phyloP scores from a whole-genome alignment of 2,329 filamentous ascomycete species.

The Didymella arachidicola region DNA sequence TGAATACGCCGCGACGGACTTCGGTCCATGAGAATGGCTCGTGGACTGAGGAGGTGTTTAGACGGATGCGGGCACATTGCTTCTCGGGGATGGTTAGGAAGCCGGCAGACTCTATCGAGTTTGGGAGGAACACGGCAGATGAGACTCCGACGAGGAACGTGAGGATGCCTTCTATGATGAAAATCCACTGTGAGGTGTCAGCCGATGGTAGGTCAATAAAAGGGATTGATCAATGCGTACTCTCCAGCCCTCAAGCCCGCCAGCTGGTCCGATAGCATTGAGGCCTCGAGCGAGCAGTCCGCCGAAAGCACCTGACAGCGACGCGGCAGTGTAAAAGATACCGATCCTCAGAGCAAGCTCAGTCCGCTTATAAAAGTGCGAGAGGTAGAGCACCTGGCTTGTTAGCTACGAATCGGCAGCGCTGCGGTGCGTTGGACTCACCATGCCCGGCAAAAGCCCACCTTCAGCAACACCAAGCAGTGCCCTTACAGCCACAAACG shows the following conservation, averaged over 20 bases:
- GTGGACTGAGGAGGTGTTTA: slow-evolving; percentile 44
- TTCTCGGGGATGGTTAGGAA: slow-evolving; percentile 65
- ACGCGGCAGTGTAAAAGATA: slow-evolving; percentile 72
- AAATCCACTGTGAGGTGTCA: slow-evolving; percentile 61
- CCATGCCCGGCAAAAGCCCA: slow-evolving; percentile 71
- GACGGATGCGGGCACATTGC: slow-evolving; percentile 56
- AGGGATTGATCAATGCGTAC: background rate
- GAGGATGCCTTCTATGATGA: slow-evolving; percentile 65
- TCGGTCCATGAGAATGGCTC: slow-evolving; percentile 69
- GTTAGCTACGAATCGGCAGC: background rate
- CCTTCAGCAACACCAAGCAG: slow-evolving; percentile 70
- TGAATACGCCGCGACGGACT: slow-evolving; percentile 67
- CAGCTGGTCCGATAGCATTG: slow-evolving; percentile 64
- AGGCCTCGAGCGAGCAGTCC: slow-evolving; percentile 69
- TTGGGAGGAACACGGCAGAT: slow-evolving; percentile 64
- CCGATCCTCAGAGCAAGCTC: slow-evolving; percentile 71
- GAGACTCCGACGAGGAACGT: slow-evolving; percentile 63
- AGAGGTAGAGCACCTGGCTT: slow-evolving; percentile 63
- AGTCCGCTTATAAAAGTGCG: slow-evolving; percentile 65
- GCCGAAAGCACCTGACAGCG: slow-evolving; percentile 70
- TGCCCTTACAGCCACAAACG: slow-evolving; percentile 68
- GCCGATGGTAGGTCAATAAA: background rate
- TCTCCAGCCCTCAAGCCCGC: slow-evolving; percentile 63
- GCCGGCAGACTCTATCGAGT: slow-evolving; percentile 61
- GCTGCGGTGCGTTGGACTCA: slow-evolving; percentile 36